phyloP scores from a whole-genome alignment of 768 basidiomycete genomes.

The Pisolithus microcarpus region DNA sequence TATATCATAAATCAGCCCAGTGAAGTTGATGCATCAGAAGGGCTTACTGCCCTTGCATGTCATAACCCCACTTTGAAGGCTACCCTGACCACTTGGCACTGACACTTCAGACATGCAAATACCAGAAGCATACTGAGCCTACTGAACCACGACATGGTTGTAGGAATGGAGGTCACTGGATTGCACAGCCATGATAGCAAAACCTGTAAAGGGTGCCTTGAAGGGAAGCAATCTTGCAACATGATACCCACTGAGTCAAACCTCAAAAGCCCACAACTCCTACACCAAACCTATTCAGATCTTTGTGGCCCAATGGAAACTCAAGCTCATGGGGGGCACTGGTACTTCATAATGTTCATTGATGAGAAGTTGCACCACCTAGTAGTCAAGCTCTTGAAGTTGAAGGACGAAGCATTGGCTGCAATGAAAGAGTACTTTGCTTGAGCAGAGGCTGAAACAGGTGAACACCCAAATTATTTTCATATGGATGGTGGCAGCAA shows the following conservation, averaged over 20 bases:
- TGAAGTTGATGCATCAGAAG: too few relatives aligned
- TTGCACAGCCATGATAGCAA: neutral
- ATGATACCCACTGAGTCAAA: neutral
- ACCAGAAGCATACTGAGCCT: neutral
- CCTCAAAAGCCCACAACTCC: neutral
- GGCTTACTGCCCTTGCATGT: too few relatives aligned
- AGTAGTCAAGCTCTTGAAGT: too few relatives aligned
- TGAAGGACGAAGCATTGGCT: neutral
- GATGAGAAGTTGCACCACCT: too few relatives aligned
- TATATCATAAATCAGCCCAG: neutral
- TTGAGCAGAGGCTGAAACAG: neutral
- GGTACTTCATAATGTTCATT: too few relatives aligned
- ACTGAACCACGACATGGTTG: neutral
- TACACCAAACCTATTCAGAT: too few relatives aligned
- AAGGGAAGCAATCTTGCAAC: neutral
- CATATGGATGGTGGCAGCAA: conserved; percentile 15
- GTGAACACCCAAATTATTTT: neutral
- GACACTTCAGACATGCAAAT: too few relatives aligned
- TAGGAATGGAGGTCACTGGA: neutral
- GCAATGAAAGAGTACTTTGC: neutral
- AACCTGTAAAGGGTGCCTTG: neutral
- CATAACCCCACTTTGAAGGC: too few relatives aligned
- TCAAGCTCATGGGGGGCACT: too few relatives aligned
- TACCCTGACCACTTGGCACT: too few relatives aligned
- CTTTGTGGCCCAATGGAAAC: neutral